Evolutionary conservation across 2,329 filamentous ascomycete species (phyloP).

Genomic region (Colletotrichum zoysiae): DNA sequence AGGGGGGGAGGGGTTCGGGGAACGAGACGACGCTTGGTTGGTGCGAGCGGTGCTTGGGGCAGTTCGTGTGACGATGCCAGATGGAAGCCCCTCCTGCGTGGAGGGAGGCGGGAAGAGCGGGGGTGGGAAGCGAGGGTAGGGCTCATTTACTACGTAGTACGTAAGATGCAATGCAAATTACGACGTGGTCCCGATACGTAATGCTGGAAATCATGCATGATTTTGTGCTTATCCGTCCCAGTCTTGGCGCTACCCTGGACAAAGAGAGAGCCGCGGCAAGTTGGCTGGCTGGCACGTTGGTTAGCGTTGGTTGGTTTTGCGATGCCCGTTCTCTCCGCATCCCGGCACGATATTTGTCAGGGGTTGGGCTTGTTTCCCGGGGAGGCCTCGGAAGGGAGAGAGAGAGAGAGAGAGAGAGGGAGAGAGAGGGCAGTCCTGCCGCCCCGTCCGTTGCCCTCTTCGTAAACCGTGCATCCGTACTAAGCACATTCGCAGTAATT

Average conservation of each 20-base stretch:
- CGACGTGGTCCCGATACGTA: neutral
- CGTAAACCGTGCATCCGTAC: too few relatives aligned
- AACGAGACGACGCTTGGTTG: slow-evolving; percentile 1
- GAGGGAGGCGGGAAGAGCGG: slow-evolving; percentile 10
- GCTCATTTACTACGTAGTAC: neutral
- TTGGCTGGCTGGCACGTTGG: too few relatives aligned
- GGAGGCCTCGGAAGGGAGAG: too few relatives aligned
- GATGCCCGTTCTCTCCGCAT: neutral
- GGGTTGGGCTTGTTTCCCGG: too few relatives aligned
- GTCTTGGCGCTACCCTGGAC: too few relatives aligned
- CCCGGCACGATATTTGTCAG: neutral
- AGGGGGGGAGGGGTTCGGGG: neutral
- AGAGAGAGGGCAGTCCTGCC: neutral
- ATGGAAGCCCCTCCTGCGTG: slow-evolving; percentile 1
- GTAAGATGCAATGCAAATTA: neutral
- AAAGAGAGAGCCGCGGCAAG: too few relatives aligned
- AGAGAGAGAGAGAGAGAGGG: too few relatives aligned
- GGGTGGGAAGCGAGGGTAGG: too few relatives aligned
- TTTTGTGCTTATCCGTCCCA: neutral
- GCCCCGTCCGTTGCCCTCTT: neutral
- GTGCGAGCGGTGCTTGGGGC: neutral
- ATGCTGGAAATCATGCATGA: neutral
- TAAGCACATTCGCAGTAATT: too few relatives aligned
- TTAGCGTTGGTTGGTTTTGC: neutral
- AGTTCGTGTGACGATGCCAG: slow-evolving; percentile 33